Evolutionary conservation across 192 early-diverging fungal genomes (phyloP), one percentile per base, ranked within the genome.

Genomic region (Cetraspora pellucida): DNA sequence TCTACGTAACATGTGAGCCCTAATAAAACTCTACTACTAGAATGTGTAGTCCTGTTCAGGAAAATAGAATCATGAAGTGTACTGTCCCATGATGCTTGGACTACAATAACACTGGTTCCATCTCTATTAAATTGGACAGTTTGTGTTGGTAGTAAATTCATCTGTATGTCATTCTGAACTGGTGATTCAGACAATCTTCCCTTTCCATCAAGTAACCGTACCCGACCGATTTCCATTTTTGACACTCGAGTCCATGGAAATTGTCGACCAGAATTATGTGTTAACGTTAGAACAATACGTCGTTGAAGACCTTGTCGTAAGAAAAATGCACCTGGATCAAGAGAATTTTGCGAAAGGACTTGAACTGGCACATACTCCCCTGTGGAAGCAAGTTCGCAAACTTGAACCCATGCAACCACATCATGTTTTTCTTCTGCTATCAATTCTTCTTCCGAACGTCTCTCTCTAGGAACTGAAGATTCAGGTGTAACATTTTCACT

Each of bases 251-350:
- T 74, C 83, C 91, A 90, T 28, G 55, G 78, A 64, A 95, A 84
- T 44, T 92, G 90, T 3, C 78, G 76, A 67, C 91, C 91, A 74
- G 90, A 86, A 27, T 87, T 88, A 75, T 95, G 93, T 0, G 84
- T 86, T n/a, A 95, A 49, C 0, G 83, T 82, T 54, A 93, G 60
- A 44, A 85, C 72, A 50, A 95, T 83, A 13, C 92, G 90, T 8
- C 91, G 83, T 80, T 93, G 92, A 23, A 95, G 63, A 10, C 93
- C 93, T 82, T 95, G 93, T 68, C 89, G 85, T 68, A 95, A 80
- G 23, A 85, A 59, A 76, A 93, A 92, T 1, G 87, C 87, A 21
- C 85, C 86, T 17, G 78, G 77, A 78, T 84, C 88, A 49, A 82
- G 70, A 31, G 58, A 72, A 31, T 74, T 84, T 49, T 86, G 78